These are phyloP conservation scores for Fistulinella staudtii DNA, from an alignment of 1,284 basidiomycete species.

Conservation along the genomic window DNA sequence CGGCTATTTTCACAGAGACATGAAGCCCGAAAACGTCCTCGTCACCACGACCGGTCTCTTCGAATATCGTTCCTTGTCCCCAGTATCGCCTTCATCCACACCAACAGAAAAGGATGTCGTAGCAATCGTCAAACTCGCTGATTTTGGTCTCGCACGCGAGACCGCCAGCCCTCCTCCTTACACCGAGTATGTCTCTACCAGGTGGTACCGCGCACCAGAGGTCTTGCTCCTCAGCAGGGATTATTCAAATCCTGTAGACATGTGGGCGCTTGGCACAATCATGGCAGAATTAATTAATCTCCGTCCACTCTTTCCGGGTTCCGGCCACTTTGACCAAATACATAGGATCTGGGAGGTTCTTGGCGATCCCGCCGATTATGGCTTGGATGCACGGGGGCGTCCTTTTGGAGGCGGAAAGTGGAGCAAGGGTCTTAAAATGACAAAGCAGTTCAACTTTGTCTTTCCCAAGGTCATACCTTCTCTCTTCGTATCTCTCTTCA, in stretches of 20 bases:
- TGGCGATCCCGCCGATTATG: slow-evolving; percentile 91
- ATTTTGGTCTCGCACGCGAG: slow-evolving; percentile 96
- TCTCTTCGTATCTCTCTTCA: not conserved
- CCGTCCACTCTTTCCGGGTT: slow-evolving; percentile 97
- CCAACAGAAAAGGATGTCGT: slow-evolving; percentile 89
- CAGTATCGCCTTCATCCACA: slow-evolving; percentile 52
- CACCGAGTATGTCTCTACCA: slow-evolving; percentile 97
- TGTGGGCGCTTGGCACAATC: slow-evolving; percentile 99
- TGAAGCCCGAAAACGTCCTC: slow-evolving; percentile 99
- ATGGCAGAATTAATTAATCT: slow-evolving; percentile 96
- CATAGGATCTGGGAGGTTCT: slow-evolving; percentile 86
- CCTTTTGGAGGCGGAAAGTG: slow-evolving; percentile 85
- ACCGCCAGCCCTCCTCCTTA: slow-evolving; percentile 89
- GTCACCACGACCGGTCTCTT: slow-evolving; percentile 98
- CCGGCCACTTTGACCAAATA: slow-evolving; percentile 92
- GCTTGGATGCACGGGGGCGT: slow-evolving; percentile 67
- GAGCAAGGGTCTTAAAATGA: slow-evolving; percentile 83
- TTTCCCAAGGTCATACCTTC: slow-evolving; percentile 74
- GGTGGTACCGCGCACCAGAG: slow-evolving; percentile 99
- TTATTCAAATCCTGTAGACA: slow-evolving; percentile 96
- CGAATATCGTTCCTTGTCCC: slow-evolving; percentile 84
- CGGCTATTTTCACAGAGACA: slow-evolving; percentile 98
- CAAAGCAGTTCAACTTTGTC: slow-evolving; percentile 79
- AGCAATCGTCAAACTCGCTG: slow-evolving; percentile 96
- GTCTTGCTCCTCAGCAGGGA: slow-evolving; percentile 88